These are phyloP conservation scores for Paramarasmius palmivorus DNA, from an alignment of 1,284 basidiomycete species.

Conservation along the genomic window DNA sequence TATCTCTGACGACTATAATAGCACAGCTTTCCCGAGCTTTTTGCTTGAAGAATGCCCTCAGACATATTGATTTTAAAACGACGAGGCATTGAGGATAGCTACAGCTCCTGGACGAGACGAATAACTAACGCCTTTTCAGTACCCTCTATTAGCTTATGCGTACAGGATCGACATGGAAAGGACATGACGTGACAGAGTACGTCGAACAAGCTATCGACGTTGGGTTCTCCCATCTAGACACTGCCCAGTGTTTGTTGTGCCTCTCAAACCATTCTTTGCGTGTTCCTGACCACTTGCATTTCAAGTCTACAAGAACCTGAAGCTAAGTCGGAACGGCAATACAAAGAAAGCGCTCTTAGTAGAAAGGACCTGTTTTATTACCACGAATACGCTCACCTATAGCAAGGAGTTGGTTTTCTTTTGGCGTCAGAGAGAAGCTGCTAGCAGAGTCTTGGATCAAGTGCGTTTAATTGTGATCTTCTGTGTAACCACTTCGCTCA, in stretches of 20 bases:
- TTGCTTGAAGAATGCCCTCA: too few relatives aligned
- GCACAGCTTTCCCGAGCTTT: too few relatives aligned
- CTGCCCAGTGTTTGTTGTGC: slow-evolving; percentile 38
- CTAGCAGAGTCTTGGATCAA: slow-evolving; percentile 39
- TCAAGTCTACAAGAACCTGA: slow-evolving; percentile 54
- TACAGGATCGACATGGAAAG: slow-evolving; percentile 25
- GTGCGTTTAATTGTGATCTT: slow-evolving; percentile 22
- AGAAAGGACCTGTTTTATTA: slow-evolving; percentile 54
- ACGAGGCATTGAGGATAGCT: slow-evolving; percentile 14
- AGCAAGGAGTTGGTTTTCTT: slow-evolving; percentile 20
- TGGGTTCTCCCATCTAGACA: slow-evolving; percentile 51
- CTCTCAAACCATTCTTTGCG: too few relatives aligned
- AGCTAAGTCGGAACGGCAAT: slow-evolving; percentile 52
- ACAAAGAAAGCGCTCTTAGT: slow-evolving; percentile 44
- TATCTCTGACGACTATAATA: too few relatives aligned
- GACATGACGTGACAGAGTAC: slow-evolving; percentile 28
- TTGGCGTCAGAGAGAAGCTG: slow-evolving; percentile 27
- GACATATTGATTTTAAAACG: slow-evolving; percentile 17
- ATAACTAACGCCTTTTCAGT: slow-evolving; percentile 21
- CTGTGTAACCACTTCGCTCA: too few relatives aligned
- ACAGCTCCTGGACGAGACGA: neutral
- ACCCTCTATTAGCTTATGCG: slow-evolving; percentile 28
- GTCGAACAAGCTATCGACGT: slow-evolving; percentile 43
- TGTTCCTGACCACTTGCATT: neutral
- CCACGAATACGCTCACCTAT: slow-evolving; percentile 56